Conservation (phyloP, 164 flowering plant species). For the Tetracentron sinense region DNA sequence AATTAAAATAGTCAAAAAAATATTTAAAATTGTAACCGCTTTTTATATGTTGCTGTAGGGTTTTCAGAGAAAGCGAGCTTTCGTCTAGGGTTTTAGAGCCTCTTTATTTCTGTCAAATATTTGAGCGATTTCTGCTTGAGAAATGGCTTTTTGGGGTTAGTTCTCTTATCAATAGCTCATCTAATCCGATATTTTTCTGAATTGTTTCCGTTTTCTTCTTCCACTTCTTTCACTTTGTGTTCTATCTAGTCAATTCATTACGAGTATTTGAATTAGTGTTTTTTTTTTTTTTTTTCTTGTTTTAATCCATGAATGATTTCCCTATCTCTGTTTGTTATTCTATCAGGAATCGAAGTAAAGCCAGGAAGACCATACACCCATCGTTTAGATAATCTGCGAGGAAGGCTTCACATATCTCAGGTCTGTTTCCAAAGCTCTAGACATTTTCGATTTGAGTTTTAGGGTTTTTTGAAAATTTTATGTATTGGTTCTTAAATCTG, state of each 20-base stretch:
- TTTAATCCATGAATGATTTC: neutral
- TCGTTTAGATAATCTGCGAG: conserved; percentile 33
- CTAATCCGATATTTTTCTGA: neutral
- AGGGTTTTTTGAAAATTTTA: too few species aligned
- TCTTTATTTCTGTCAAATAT: neutral
- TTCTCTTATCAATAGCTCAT: neutral
- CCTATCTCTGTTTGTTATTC: conserved; percentile 1
- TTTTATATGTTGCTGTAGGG: too few species aligned
- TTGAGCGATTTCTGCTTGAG: neutral
- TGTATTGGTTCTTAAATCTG: too few species aligned
- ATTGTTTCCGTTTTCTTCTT: neutral
- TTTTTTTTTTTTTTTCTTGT: neutral
- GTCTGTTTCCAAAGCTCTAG: conserved; percentile 28
- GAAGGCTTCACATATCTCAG: conserved; percentile 76
- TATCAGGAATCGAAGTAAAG: conserved; percentile 76
- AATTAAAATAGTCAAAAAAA: too few species aligned
- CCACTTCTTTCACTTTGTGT: too few species aligned
- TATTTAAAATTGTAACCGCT: too few species aligned
- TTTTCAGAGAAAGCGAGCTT: neutral
- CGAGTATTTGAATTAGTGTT: too few species aligned
- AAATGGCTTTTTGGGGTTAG: conserved; percentile 30
- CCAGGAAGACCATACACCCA: conserved; percentile 57
- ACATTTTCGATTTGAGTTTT: too few species aligned
- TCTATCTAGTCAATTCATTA: too few species aligned
- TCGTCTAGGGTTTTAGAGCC: conserved; percentile 14